Conservation (phyloP, 148 eudicot genomes). For the Amaranthus hypochondriacus region DNA sequence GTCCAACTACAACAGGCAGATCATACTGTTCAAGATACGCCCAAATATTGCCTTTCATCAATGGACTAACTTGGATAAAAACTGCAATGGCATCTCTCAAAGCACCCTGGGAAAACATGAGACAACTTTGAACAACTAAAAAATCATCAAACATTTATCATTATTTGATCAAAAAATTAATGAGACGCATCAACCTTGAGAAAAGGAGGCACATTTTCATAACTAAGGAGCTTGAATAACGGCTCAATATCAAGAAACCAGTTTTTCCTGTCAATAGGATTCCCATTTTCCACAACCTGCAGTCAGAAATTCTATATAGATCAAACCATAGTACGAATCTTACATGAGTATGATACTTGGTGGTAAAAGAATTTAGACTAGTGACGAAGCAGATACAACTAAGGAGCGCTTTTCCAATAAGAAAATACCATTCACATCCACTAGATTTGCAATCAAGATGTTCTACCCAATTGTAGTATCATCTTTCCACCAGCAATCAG, state of each 20-base stretch:
- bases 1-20: slow-evolving; percentile 89
- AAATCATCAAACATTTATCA: slow-evolving; percentile 4
- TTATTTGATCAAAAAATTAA: not conserved
- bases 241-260: slow-evolving; percentile 99
- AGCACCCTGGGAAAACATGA: slow-evolving; percentile 57
- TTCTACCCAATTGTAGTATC: not conserved
- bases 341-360: not conserved
- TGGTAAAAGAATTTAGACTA: not conserved
- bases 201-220: slow-evolving; percentile 95
- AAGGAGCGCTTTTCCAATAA: not conserved
- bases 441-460: not conserved
- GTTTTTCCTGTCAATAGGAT: slow-evolving; percentile 66
- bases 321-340: not conserved
- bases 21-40: slow-evolving; percentile 92
- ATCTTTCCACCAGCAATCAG: not conserved
- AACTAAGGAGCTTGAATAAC: slow-evolving; percentile 90
- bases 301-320: slow-evolving; percentile 8
- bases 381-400: not conserved
- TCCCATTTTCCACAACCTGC: slow-evolving; percentile 84
- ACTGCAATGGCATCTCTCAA: slow-evolving; percentile 72
- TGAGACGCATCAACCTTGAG: slow-evolving; percentile 54
- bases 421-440: not conserved
- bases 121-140: slow-evolving; percentile 6
- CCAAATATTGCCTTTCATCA: slow-evolving; percentile 82
- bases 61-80: slow-evolving; percentile 68